These are phyloP conservation scores for Termitomyces eurrhizus DNA, from an alignment of 768 basidiomycete genomes.

Conservation along the genomic window DNA sequence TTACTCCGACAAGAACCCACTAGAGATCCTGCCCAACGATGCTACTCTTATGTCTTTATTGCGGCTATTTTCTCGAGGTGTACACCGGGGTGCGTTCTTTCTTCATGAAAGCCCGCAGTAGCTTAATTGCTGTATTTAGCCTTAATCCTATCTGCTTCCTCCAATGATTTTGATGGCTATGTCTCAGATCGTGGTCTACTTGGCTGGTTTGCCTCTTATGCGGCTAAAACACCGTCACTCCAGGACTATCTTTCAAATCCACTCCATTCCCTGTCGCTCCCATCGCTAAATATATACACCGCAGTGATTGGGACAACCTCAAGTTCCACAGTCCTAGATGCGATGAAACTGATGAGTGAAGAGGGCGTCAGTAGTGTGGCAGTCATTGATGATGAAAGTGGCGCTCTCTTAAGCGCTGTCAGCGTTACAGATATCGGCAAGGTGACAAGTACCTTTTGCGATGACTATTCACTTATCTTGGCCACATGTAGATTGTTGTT, in stretches of 20 bases:
- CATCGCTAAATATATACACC: conserved; percentile 58
- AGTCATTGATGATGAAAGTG: conserved; percentile 62
- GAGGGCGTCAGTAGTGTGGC: conserved; percentile 83
- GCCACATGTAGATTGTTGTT: conserved; percentile 55
- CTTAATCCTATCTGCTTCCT: conserved; percentile 47
- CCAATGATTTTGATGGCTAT: conserved; percentile 56
- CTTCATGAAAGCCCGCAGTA: neutral
- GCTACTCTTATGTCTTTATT: conserved; percentile 63
- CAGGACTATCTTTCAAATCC: conserved; percentile 48
- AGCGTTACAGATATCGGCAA: conserved; percentile 82
- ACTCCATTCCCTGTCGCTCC: conserved; percentile 52
- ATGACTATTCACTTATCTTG: neutral
- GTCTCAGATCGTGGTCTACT: conserved; percentile 75
- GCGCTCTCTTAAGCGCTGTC: conserved; percentile 66
- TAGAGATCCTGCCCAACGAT: conserved; percentile 57
- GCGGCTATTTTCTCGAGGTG: conserved; percentile 62
- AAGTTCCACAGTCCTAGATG: conserved; percentile 63
- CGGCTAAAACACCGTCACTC: conserved; percentile 42
- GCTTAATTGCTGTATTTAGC: conserved; percentile 29
- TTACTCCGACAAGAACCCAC: conserved; percentile 81
- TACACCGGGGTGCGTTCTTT: conserved; percentile 58
- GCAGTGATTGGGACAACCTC: conserved; percentile 63
- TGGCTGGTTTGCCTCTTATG: conserved; percentile 60
- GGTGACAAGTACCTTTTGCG: conserved; percentile 30
- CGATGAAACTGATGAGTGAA: conserved; percentile 84